Base-by-base conservation (phyloP, 495 filamentous ascomycete genomes). In the Hyaloscypha variabilis region DNA sequence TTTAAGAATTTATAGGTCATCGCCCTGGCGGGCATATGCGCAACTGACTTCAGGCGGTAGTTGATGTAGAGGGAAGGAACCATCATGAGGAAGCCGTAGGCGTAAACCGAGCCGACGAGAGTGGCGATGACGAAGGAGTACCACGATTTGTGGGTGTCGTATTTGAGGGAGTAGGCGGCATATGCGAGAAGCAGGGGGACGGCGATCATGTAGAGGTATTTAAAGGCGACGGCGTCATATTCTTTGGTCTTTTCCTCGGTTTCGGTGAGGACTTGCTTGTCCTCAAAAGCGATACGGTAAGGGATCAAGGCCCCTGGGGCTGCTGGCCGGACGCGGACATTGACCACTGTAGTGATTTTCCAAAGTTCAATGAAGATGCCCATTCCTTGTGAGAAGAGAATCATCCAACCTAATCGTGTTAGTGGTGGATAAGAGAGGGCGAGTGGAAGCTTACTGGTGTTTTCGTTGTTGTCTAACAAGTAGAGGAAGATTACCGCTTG, bases 21-120 rank as follows among this genome's bases (percentile, higher is more conserved):
- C 8, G 95, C 93, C 75, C 91, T 92, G 42, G 82, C 90, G 3
- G 96, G 95, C 95, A 99, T 97, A 78, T 99, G 95, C 31, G 95
- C 95, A 49, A 99, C 93, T 66, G 87, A 91, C 87, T 98, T 95
- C 68, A 99, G 85, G 8, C 94, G 85, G 80, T 99, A 99, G 82
- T 99, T 99, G 86, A 99, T 99, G 76, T 98, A 99, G 61, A 99
- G 81, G 64, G 87, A 90, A 29, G 95, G 95, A 21, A 99, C 92
- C 95, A 99, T 98, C 96, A 99, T 98, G 65, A 99, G 77, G 81
- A 99, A 99, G 8, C 95, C 95, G 71, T 99, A 99, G 1, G 95
- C 94, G 74, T 99, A 99, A 34, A 99, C 95, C 55, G 90, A 94
- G 6, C 95, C 95, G 19, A 99, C 95, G 2, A 98, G 87, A 0